Percentiles rank a stretch among this genome's conserved stretches.
Evolutionary conservation across 2,329 filamentous ascomycete genomes (phyloP).

Genomic region (Calonectria leucothoes): DNA sequence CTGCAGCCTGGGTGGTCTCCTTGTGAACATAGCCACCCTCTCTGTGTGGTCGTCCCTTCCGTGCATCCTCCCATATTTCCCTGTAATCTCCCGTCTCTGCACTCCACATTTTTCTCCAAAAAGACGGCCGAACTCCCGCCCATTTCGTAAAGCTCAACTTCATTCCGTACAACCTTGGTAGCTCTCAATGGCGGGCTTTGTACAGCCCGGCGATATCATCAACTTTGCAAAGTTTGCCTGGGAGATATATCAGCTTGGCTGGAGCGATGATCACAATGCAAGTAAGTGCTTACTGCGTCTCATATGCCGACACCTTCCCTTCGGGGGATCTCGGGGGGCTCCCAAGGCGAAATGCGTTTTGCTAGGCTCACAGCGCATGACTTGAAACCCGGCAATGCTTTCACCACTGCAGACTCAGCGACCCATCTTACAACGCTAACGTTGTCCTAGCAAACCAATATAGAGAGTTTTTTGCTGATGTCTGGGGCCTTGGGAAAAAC

Average conservation of each 20-base stretch:
- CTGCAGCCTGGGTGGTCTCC: conserved; percentile 13
- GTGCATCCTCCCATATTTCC: conserved; percentile 10
- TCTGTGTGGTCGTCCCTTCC: conserved; percentile 19
- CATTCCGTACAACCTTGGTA: conserved; percentile 11
- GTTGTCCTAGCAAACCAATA: conserved; percentile 44
- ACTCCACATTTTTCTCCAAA: neutral
- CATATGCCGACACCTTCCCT: conserved; percentile 4
- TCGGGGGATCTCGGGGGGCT: conserved; percentile 32
- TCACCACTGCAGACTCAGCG: neutral
- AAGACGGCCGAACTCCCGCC: neutral
- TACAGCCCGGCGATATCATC: conserved; percentile 47
- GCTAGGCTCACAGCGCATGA: conserved; percentile 5
- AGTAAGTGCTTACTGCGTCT: conserved; percentile 40
- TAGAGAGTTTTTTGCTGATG: conserved; percentile 46
- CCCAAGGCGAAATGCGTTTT: conserved; percentile 5
- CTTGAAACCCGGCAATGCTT: conserved; percentile 1
- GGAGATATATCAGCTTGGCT: conserved; percentile 47
- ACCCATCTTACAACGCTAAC: conserved; percentile 12
- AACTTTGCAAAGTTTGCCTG: conserved; percentile 47
- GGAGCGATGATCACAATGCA: conserved; percentile 47
- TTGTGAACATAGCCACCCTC: conserved; percentile 26
- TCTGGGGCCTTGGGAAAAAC: conserved; percentile 44
- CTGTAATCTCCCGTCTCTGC: conserved; percentile 9
- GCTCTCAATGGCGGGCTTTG: conserved; percentile 37
- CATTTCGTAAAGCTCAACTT: neutral